phyloP scores from a whole-genome alignment of 768 basidiomycete genomes.

The Russula virescens region DNA sequence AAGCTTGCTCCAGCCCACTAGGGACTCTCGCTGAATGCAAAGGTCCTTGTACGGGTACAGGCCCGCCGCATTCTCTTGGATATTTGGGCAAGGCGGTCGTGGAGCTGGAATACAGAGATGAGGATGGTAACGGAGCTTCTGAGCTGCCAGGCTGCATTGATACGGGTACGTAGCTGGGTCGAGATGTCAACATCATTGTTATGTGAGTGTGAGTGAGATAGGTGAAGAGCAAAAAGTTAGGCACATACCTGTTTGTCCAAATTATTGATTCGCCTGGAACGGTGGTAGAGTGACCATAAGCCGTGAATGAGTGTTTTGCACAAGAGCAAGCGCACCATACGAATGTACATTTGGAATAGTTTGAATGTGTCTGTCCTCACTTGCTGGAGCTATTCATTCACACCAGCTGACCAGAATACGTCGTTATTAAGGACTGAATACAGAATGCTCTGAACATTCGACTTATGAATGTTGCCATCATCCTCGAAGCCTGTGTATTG shows the following conservation, averaged over 20 bases:
- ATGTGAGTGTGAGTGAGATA: conserved; percentile 13
- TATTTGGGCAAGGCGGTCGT: conserved; percentile 61
- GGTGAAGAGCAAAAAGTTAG: too few relatives aligned
- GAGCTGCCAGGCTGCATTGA: conserved; percentile 70
- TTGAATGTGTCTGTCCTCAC: conserved; percentile 62
- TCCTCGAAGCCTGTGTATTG: conserved; percentile 54
- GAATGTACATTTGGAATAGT: conserved; percentile 50
- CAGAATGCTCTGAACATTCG: conserved; percentile 2
- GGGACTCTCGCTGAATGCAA: conserved; percentile 38
- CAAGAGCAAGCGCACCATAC: conserved; percentile 17
- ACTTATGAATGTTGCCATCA: conserved; percentile 63
- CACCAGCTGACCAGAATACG: conserved; percentile 39
- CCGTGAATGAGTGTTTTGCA: conserved; percentile 3
- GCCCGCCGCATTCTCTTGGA: conserved; percentile 69
- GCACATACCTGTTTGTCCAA: conserved; percentile 56
- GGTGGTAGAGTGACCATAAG: conserved; percentile 6
- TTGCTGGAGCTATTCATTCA: conserved; percentile 63
- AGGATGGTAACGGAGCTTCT: conserved; percentile 75
- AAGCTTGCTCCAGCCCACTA: conserved; percentile 34
- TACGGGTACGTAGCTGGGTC: conserved; percentile 62
- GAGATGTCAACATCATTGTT: not conserved
- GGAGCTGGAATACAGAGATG: conserved; percentile 65
- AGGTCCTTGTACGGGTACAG: conserved; percentile 64
- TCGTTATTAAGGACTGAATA: not conserved
- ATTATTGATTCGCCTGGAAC: conserved; percentile 48